These are phyloP conservation scores for Leavenworthia alabamica DNA, from an alignment of 345 rosid species.

Conservation along the genomic window DNA sequence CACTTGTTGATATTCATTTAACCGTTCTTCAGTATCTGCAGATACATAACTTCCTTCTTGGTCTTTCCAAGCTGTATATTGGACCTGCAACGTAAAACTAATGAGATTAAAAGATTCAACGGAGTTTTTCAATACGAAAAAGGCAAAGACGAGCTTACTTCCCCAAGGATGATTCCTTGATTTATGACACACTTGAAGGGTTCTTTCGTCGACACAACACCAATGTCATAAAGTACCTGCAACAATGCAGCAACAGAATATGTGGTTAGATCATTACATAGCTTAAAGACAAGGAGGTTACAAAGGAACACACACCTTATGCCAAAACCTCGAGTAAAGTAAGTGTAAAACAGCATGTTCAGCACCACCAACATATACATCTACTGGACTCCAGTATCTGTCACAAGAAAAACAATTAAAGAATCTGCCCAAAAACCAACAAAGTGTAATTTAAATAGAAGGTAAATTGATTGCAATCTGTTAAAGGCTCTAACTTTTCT, in stretches of 20 bases:
- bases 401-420: conserved; percentile 1
- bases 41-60: conserved; percentile 63
- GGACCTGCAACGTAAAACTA: conserved; percentile 54
- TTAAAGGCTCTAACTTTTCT: conserved; percentile 54
- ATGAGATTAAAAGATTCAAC: conserved; percentile 21
- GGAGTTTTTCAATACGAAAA: background rate
- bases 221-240: conserved; percentile 90
- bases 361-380: conserved; percentile 93
- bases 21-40: conserved; percentile 43
- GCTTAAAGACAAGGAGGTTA: background rate
- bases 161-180: conserved; percentile 97
- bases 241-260: conserved; percentile 15
- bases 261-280: background rate
- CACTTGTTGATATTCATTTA: conserved; percentile 53
- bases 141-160: conserved; percentile 41
- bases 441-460: background rate
- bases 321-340: conserved; percentile 95
- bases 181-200: conserved; percentile 96
- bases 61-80: conserved; percentile 68
- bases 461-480: background rate
- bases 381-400: conserved; percentile 95
- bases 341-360: conserved; percentile 98
- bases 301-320: conserved; percentile 51
- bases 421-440: background rate
- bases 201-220: conserved; percentile 84